Evolutionary conservation across 2,329 filamentous ascomycete species (phyloP).

Genomic region (Neonectria faginata): DNA sequence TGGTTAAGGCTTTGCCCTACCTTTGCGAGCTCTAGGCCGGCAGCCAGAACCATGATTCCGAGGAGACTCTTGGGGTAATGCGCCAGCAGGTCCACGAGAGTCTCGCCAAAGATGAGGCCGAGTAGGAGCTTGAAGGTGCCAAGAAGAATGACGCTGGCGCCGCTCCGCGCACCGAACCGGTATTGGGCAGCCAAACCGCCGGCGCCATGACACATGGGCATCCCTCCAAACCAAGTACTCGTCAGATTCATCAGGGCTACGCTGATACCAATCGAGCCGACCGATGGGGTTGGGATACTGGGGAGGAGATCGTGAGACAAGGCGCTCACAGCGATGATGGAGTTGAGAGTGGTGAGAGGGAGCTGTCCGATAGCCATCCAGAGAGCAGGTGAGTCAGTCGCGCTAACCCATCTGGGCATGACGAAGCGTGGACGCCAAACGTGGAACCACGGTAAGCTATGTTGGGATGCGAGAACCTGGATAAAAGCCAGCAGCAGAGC

Average conservation of each 20-base stretch:
- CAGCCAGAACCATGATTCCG: slow-evolving; percentile 89
- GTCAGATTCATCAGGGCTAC: slow-evolving; percentile 86
- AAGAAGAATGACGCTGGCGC: slow-evolving; percentile 83
- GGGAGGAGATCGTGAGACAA: slow-evolving; percentile 83
- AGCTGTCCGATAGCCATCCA: slow-evolving; percentile 84
- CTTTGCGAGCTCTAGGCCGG: slow-evolving; percentile 87
- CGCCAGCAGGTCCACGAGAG: slow-evolving; percentile 76
- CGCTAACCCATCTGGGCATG: slow-evolving; percentile 49
- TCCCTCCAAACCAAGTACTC: slow-evolving; percentile 91
- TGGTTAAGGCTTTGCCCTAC: slow-evolving; percentile 87
- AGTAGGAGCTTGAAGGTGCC: slow-evolving; percentile 80
- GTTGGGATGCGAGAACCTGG: slow-evolving; percentile 48
- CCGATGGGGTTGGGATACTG: slow-evolving; percentile 72
- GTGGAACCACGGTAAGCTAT: slow-evolving; percentile 62
- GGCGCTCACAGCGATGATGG: slow-evolving; percentile 86
- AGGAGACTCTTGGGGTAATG: slow-evolving; percentile 82
- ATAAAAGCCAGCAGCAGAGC: slow-evolving; percentile 74
- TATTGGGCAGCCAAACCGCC: slow-evolving; percentile 92
- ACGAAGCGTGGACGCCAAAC: slow-evolving; percentile 70
- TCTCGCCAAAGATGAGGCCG: slow-evolving; percentile 79
- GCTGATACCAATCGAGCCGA: slow-evolving; percentile 83
- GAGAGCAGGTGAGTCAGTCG: slow-evolving; percentile 50
- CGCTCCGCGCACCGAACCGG: slow-evolving; percentile 90
- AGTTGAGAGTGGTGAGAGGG: slow-evolving; percentile 92
- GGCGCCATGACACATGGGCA: slow-evolving; percentile 95